phyloP scores from a whole-genome alignment of 495 filamentous ascomycete genomes.

The Staphylotrichum longicolle region DNA sequence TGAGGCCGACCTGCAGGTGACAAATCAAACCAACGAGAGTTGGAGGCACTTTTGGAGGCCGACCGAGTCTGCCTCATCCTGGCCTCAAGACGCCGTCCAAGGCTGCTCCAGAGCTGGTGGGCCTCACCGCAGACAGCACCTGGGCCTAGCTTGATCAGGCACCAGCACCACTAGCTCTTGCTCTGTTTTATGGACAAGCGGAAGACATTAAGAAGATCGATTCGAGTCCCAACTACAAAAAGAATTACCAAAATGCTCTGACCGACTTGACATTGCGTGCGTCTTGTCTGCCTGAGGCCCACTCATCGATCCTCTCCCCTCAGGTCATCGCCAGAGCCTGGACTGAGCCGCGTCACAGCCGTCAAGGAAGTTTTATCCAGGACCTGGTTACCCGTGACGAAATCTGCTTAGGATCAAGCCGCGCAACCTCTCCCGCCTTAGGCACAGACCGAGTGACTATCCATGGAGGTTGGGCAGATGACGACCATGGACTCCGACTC shows the following conservation, averaged over 20 bases:
- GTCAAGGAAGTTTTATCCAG: not conserved
- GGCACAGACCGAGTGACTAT: not conserved
- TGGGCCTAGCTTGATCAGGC: not conserved
- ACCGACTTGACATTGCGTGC: not conserved
- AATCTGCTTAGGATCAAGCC: not conserved
- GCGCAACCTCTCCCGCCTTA: constrained; percentile 11
- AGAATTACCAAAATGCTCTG: not conserved
- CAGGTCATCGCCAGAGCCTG: not conserved
- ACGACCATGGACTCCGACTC: constrained; percentile 19
- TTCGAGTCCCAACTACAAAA: not conserved
- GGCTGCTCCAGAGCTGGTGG: not conserved
- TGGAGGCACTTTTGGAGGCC: not conserved
- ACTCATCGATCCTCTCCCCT: too few relatives aligned
- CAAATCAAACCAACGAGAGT: not conserved
- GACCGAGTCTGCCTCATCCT: not conserved
- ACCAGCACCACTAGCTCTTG: not conserved
- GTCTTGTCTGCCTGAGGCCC: too few relatives aligned
- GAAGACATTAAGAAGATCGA: not conserved
- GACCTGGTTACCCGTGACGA: not conserved
- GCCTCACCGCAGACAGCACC: not conserved
- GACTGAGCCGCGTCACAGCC: constrained; percentile 1
- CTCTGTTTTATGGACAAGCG: too few relatives aligned
- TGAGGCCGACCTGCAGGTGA: not conserved
- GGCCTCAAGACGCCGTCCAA: too few relatives aligned
- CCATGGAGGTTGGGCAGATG: not conserved